These are phyloP conservation scores for Gracilariopsis chorda DNA, from an alignment of 23 red algal genomes.

Conservation along the genomic window DNA sequence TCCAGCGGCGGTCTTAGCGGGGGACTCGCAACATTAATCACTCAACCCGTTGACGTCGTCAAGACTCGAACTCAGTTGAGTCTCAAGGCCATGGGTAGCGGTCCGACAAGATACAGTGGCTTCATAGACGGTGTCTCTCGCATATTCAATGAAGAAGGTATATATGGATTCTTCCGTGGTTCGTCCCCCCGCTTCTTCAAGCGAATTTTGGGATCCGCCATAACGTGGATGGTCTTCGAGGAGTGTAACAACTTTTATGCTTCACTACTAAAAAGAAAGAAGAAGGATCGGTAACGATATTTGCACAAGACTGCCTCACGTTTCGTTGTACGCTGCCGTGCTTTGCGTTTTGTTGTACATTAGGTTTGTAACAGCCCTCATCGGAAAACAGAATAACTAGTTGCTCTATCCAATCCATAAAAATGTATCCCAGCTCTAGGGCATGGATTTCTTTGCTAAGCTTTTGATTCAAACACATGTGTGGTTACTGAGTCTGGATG, in stretches of 20 bases:
- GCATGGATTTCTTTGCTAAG: too few species aligned
- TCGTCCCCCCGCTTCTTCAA: constrained; percentile 87
- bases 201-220: constrained; percentile 88
- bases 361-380: not conserved
- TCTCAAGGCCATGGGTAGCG: not conserved
- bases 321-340: too few species aligned
- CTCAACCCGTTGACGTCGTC: constrained; percentile 94
- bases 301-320: too few species aligned
- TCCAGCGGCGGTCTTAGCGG: constrained; percentile 80
- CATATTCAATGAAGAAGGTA: constrained; percentile 81
- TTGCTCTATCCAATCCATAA: not conserved
- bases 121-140: constrained; percentile 15
- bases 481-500: too few species aligned
- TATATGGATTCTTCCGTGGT: constrained; percentile 92
- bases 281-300: constrained; percentile 12
- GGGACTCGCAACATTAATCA: constrained; percentile 87
- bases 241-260: constrained; percentile 66
- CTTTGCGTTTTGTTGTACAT: not conserved
- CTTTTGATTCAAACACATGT: too few species aligned
- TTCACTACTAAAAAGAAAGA: not conserved
- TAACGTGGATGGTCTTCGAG: constrained; percentile 99
- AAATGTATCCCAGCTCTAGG: not conserved
- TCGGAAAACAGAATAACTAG: not conserved
- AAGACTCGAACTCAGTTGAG: constrained; percentile 96
- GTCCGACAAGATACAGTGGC: constrained; percentile 33